These are phyloP conservation scores for Phytophthora pini DNA, from an alignment of 352 stramenopile species.

Conservation along the genomic window DNA sequence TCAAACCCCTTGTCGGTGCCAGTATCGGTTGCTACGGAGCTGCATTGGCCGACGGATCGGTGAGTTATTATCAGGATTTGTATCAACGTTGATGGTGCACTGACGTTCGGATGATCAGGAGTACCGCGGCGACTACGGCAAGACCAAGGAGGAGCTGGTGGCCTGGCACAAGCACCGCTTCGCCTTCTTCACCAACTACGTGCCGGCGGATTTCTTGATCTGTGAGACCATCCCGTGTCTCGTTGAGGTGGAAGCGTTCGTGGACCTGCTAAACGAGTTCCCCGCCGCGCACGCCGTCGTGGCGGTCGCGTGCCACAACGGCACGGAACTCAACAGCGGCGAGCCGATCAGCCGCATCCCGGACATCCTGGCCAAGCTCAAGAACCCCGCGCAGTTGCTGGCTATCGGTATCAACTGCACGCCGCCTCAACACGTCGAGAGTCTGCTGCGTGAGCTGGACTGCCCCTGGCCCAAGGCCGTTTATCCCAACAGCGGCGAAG, in stretches of 20 bases:
- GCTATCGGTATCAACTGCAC: constrained; percentile 90
- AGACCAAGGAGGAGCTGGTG: constrained; percentile 69
- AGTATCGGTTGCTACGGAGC: constrained; percentile 90
- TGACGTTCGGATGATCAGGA: constrained; percentile 48
- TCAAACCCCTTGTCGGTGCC: constrained; percentile 78
- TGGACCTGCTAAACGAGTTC: constrained; percentile 79
- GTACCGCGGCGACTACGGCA: constrained; percentile 85
- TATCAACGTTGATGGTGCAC: not conserved
- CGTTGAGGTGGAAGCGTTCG: constrained; percentile 77
- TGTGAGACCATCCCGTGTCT: constrained; percentile 91
- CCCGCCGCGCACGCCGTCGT: constrained; percentile 62
- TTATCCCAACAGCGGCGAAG: constrained; percentile 90
- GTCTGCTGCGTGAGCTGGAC: constrained; percentile 57
- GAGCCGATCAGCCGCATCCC: constrained; percentile 57
- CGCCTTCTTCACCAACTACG: constrained; percentile 59
- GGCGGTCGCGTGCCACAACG: constrained; percentile 70
- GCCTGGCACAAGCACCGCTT: constrained; percentile 84
- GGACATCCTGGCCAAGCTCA: constrained; percentile 54
- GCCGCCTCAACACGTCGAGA: constrained; percentile 74
- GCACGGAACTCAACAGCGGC: constrained; percentile 69
- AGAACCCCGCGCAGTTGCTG: constrained; percentile 63
- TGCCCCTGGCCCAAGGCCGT: constrained; percentile 60
- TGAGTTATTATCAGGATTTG: constrained; percentile 33
- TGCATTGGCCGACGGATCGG: constrained; percentile 82
- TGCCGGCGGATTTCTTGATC: constrained; percentile 73